These are phyloP conservation scores for Penicillium canescens DNA, from an alignment of 495 filamentous ascomycete species.

Conservation along the genomic window DNA sequence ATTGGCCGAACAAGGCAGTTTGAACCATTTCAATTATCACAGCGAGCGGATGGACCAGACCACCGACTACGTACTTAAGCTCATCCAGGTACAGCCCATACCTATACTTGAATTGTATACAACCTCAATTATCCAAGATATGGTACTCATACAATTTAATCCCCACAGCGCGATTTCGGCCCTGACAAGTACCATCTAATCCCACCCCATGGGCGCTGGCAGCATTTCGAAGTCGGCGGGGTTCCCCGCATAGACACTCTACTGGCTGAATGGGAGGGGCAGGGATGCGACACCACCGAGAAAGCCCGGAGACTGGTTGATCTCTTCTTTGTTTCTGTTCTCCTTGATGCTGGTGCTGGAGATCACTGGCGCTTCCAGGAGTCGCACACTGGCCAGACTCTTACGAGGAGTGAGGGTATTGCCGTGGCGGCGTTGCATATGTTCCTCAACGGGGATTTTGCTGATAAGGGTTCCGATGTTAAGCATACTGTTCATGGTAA, in stretches of 20 bases:
- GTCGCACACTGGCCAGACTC: constrained; percentile 45
- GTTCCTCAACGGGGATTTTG: constrained; percentile 55
- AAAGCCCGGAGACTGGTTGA: constrained; percentile 77
- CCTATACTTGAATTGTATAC: neutral
- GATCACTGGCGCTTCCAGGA: constrained; percentile 66
- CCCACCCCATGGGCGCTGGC: constrained; percentile 83
- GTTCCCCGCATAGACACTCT: constrained; percentile 72
- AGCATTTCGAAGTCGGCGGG: constrained; percentile 87
- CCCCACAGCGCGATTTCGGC: constrained; percentile 51
- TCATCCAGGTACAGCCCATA: constrained; percentile 29
- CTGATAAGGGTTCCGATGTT: constrained; percentile 8
- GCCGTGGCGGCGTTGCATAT: constrained; percentile 60
- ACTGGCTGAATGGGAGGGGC: constrained; percentile 62
- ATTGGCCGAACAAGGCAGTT: constrained; percentile 28
- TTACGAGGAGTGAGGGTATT: constrained; percentile 58
- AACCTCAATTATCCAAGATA: neutral
- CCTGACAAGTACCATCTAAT: constrained; percentile 49
- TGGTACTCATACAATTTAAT: neutral
- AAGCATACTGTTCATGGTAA: constrained; percentile 31
- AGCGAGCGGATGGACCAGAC: constrained; percentile 24
- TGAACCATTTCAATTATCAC: constrained; percentile 38
- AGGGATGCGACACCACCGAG: constrained; percentile 65
- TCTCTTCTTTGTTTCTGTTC: constrained; percentile 85
- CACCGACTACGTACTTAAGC: constrained; percentile 32
- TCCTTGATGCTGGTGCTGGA: constrained; percentile 86